Conservation (phyloP, 2,329 filamentous ascomycete genomes). For the Thelonectria discophora region DNA sequence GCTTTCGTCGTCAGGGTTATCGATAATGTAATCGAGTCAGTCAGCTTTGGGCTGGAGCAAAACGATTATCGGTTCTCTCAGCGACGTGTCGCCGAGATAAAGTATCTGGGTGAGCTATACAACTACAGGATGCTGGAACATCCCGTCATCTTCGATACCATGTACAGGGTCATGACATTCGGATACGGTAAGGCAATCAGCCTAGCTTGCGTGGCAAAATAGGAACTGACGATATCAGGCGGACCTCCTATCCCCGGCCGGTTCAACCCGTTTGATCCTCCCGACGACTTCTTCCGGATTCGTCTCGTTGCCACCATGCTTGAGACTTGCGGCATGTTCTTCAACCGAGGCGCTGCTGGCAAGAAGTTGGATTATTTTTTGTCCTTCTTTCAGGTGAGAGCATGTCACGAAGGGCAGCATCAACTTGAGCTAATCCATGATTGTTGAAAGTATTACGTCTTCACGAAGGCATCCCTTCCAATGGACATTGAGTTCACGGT, state of each 20-base stretch:
- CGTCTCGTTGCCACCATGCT: constrained; percentile 88
- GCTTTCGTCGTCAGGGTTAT: constrained; percentile 91
- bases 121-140: constrained; percentile 98
- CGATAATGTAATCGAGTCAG: constrained; percentile 88
- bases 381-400: constrained; percentile 82
- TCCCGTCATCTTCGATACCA: constrained; percentile 90
- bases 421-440: neutral
- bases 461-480: constrained; percentile 86
- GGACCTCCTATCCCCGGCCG: constrained; percentile 83
- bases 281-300: constrained; percentile 96
- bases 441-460: constrained; percentile 82
- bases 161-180: constrained; percentile 95
- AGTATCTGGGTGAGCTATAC: constrained; percentile 95
- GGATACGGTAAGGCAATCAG: constrained; percentile 70
- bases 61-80: constrained; percentile 99
- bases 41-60: constrained; percentile 87
- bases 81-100: constrained; percentile 91
- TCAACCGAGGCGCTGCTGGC: constrained; percentile 89
- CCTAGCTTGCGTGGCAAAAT: neutral
- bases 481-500: constrained; percentile 99
- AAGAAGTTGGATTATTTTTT: constrained; percentile 99
- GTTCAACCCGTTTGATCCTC: constrained; percentile 81
- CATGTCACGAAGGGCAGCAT: neutral
- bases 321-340: constrained; percentile 96
- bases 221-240: constrained; percentile 52